Base-by-base conservation (phyloP, 352 stramenopile species). In the Globisporangium barbulae region DNA sequence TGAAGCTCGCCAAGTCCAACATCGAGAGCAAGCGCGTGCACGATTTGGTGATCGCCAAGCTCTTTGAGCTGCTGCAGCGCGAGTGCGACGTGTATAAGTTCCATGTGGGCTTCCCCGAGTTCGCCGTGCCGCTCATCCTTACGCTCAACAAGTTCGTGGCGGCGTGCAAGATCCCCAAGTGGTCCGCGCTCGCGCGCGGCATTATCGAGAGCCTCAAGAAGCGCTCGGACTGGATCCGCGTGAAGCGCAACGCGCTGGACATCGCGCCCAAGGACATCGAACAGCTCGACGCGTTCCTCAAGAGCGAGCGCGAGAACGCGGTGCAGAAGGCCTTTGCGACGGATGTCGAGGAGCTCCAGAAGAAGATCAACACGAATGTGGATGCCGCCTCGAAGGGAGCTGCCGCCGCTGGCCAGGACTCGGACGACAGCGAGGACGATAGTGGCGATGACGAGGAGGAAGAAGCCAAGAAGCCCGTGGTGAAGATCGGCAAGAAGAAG, bases 31-130 rank as follows among this genome's bases (percentile, higher is more conserved):
- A 89, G 67, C 83, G 82, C 31, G 78, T 99, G 35, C 85, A 97
- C 62, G 97, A 97, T 41, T 79, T 92, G 61, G 74, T 98, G 41
- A 81, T 98, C 37, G 79, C 89, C n/a, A 86, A 91, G 69, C 74
- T 97, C 9, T 98, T 98, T 76, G 82, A 98, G 59, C 71, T 99
- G 50, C 74, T 99, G 58, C 91, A 98, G 73, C 84, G 90, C 60
- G 96, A 98, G 73, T 89, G 97, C 42, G 92, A 98, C 67, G 78
- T 98, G 53, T 98, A 98, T 78, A 91, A 94, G 71, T 98, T 97
- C 73, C 96, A 96, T 63, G 91, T 98, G 48, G 94, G 88, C 21
- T 98, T 98, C 76, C 97, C 96, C 0, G 97, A 99, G 74, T 92
- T 98, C 61, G 89, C 87, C 0, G 85, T 98, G 63, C 83, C 90